Percentiles rank a stretch among this genome's conserved stretches.
These are phyloP conservation scores for Recurvomyces mirabilis DNA, from an alignment of 495 filamentous ascomycete species.

Conservation along the genomic window DNA sequence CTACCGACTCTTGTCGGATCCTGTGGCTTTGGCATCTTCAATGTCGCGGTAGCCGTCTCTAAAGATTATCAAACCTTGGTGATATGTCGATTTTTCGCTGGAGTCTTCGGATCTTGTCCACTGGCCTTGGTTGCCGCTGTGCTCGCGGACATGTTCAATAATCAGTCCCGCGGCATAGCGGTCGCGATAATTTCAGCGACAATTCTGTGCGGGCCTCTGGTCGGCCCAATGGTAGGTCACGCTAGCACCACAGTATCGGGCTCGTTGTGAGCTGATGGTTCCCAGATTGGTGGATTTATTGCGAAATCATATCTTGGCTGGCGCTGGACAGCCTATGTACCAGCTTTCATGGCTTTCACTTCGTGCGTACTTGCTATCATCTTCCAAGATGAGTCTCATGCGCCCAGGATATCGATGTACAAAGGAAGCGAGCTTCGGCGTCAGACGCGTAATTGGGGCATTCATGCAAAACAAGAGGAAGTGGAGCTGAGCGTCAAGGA, in stretches of 20 bases:
- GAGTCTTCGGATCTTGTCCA: conserved; percentile 62
- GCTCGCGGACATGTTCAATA: conserved; percentile 59
- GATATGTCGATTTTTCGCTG: conserved; percentile 74
- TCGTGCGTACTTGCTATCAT: conserved; percentile 37
- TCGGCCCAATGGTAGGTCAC: conserved; percentile 24
- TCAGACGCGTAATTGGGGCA: conserved; percentile 51
- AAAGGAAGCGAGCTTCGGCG: conserved; percentile 44
- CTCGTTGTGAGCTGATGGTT: too few species aligned
- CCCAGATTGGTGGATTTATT: conserved; percentile 28
- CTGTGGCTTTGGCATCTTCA: conserved; percentile 65
- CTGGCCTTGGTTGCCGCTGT: conserved; percentile 76
- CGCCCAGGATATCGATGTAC: conserved; percentile 42
- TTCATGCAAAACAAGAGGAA: conserved; percentile 49
- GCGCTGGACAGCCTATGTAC: conserved; percentile 48
- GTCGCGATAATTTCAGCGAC: conserved; percentile 15
- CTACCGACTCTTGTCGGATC: conserved; percentile 59
- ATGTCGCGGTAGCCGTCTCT: conserved; percentile 56
- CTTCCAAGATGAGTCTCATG: conserved; percentile 51
- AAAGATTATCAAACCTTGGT: conserved; percentile 78
- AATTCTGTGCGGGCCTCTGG: conserved; percentile 24
- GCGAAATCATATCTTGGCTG: conserved; percentile 27
- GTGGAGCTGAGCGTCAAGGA: conserved; percentile 34
- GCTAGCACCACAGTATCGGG: too few species aligned
- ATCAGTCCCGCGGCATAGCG: conserved; percentile 14
- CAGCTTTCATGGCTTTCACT: conserved; percentile 42